Conservation (phyloP, 2,329 filamentous ascomycete species). For the Alternaria sp. region DNA sequence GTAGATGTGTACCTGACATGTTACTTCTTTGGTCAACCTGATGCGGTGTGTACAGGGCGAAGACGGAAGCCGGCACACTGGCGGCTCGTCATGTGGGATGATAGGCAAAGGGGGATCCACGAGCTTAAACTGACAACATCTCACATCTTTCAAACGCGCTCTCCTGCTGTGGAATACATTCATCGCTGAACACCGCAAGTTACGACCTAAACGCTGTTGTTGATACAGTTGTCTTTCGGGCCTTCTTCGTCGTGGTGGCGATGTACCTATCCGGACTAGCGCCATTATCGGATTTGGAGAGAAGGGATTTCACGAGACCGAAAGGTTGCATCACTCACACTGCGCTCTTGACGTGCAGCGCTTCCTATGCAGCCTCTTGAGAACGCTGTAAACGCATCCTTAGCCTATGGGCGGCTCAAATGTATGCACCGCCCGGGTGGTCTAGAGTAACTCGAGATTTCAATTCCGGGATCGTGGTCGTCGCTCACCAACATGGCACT, state of each 20-base stretch:
- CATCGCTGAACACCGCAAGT: not conserved
- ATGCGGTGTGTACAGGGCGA: not conserved
- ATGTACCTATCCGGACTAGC: not conserved
- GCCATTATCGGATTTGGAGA: not conserved
- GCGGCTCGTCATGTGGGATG: not conserved
- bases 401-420: not conserved
- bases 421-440: not conserved
- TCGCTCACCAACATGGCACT: not conserved
- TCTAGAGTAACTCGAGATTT: not conserved
- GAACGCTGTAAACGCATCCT: not conserved
- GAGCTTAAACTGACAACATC: not conserved
- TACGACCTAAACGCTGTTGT: not conserved
- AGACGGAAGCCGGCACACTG: constrained; percentile 1
- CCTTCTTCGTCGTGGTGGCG: not conserved
- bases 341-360: not conserved
- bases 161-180: not conserved
- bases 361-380: not conserved
- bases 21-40: not conserved
- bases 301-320: not conserved
- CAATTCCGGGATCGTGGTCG: not conserved
- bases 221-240: not conserved
- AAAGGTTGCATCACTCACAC: not conserved
- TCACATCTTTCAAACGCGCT: not conserved
- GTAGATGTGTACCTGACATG: not conserved
- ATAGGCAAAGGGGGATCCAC: not conserved